These are phyloP conservation scores for Cryoendolithus antarcticus DNA, from an alignment of 2,329 filamentous ascomycete genomes.

Conservation along the genomic window DNA sequence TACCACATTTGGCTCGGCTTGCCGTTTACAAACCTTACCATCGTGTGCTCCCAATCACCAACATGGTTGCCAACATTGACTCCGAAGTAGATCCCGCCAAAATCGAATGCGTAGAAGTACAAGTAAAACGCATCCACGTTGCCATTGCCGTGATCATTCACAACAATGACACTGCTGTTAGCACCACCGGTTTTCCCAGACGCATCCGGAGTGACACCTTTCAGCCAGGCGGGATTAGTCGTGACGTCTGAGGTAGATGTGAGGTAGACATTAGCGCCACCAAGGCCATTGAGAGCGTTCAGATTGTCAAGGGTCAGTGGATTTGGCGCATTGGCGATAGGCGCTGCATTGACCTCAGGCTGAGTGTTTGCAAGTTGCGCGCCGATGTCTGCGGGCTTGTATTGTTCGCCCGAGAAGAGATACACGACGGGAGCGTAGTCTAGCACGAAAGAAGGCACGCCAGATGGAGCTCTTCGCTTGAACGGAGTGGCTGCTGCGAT, in stretches of 20 bases:
- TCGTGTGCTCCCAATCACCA: constrained; percentile 51
- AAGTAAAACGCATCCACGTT: constrained; percentile 51
- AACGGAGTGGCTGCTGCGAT: constrained; percentile 1
- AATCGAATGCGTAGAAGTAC: constrained; percentile 49
- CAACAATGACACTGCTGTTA: constrained; percentile 41
- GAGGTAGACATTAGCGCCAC: constrained; percentile 27
- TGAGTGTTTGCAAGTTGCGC: constrained; percentile 29
- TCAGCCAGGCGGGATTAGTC: constrained; percentile 29
- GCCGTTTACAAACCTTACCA: constrained; percentile 51
- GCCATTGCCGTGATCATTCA: constrained; percentile 43
- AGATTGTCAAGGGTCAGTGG: constrained; percentile 32
- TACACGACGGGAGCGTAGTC: constrained; percentile 32
- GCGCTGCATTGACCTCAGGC: constrained; percentile 26
- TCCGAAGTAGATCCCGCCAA: constrained; percentile 31
- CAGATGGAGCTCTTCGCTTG: neutral
- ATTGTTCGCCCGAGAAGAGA: constrained; percentile 30
- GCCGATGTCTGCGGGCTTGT: constrained; percentile 32
- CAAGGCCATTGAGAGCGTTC: constrained; percentile 26
- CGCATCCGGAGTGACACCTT: constrained; percentile 41
- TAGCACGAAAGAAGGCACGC: constrained; percentile 16
- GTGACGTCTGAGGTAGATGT: constrained; percentile 25
- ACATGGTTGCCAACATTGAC: constrained; percentile 42
- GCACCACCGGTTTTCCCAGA: constrained; percentile 39
- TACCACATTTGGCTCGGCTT: constrained; percentile 47
- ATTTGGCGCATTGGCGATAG: constrained; percentile 20